A percentile compares a stretch with the other conserved stretches of the same genome.
These are phyloP conservation scores for Gossypioides kirkii DNA, from an alignment of 345 rosid genomes.

Conservation along the genomic window DNA sequence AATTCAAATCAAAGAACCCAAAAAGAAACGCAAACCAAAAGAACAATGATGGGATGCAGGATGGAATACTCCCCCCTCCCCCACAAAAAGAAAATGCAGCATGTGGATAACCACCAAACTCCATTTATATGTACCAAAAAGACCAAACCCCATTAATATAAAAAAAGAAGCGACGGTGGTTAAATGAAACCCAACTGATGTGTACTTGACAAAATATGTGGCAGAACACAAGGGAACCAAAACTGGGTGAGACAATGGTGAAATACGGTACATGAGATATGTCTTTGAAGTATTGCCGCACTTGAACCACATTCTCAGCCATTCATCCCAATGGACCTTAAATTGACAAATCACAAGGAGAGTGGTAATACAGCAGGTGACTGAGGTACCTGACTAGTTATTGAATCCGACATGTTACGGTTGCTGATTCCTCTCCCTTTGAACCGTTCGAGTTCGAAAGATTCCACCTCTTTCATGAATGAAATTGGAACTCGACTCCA, in stretches of 20 bases:
- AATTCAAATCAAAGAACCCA: neutral
- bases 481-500: too few relatives aligned
- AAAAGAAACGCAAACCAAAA: neutral
- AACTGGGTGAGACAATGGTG: conserved; percentile 16
- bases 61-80: conserved; percentile 10
- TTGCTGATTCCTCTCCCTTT: conserved; percentile 6
- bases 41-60: conserved; percentile 22
- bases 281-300: neutral
- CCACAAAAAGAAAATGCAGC: conserved; percentile 10
- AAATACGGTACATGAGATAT: neutral
- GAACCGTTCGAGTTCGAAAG: conserved; percentile 14
- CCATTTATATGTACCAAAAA: neutral
- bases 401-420: neutral
- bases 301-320: conserved; percentile 12
- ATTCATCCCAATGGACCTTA: conserved; percentile 16
- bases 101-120: conserved; percentile 11
- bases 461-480: neutral
- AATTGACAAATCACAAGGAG: conserved; percentile 1
- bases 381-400: conserved; percentile 9
- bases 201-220: neutral
- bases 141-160: too few relatives aligned
- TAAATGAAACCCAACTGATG: conserved; percentile 21
- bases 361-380: neutral
- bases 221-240: neutral
- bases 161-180: conserved; percentile 2